Evolutionary conservation across 768 basidiomycete species (phyloP).

Genomic region (Tubosaeta sp.): DNA sequence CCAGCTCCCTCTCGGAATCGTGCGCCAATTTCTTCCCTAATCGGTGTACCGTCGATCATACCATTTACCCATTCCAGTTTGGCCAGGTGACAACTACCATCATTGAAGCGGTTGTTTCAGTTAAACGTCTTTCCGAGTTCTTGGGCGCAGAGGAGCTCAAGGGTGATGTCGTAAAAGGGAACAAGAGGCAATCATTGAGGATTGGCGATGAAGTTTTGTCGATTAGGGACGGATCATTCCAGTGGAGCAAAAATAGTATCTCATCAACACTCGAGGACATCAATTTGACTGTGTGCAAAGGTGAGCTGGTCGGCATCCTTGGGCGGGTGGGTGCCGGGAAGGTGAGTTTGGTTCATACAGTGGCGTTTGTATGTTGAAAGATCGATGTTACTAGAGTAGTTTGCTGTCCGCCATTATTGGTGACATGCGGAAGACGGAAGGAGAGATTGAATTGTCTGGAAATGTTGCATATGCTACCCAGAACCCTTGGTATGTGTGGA

Average conservation of each 20-base stretch:
- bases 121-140: slow-evolving; percentile 73
- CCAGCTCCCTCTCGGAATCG: slow-evolving; percentile 83
- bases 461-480: slow-evolving; percentile 82
- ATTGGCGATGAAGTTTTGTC: slow-evolving; percentile 67
- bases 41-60: neutral
- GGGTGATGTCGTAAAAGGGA: slow-evolving; percentile 60
- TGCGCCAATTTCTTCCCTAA: slow-evolving; percentile 25
- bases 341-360: slow-evolving; percentile 33
- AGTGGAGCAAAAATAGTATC: slow-evolving; percentile 59
- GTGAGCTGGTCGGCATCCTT: slow-evolving; percentile 79
- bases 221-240: slow-evolving; percentile 75
- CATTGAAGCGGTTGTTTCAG: slow-evolving; percentile 83
- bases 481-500: slow-evolving; percentile 64
- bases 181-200: slow-evolving; percentile 39
- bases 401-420: slow-evolving; percentile 79
- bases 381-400: slow-evolving; percentile 47
- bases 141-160: slow-evolving; percentile 79
- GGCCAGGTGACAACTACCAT: slow-evolving; percentile 72
- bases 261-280: slow-evolving; percentile 72
- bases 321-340: slow-evolving; percentile 93
- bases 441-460: slow-evolving; percentile 65
- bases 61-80: slow-evolving; percentile 39
- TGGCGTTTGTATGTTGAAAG: neutral
- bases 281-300: slow-evolving; percentile 69
- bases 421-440: slow-evolving; percentile 77